Conservation (phyloP, 1,284 basidiomycete species). For the Hypsizygus ulmarius region DNA sequence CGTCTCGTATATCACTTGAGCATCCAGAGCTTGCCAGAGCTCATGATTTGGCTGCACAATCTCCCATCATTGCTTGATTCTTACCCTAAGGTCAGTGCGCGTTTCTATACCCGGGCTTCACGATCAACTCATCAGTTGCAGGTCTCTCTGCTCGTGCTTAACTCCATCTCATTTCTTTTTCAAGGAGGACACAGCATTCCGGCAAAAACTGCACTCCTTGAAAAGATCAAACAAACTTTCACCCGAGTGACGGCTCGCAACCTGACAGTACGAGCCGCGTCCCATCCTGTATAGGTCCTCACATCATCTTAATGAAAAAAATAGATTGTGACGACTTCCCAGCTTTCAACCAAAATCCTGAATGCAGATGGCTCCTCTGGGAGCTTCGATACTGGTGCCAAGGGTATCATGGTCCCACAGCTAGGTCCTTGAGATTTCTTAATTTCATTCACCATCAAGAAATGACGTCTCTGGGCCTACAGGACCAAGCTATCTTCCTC, state of each 20-base stretch:
- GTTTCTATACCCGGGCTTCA: slow-evolving; percentile 1
- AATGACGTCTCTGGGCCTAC: neutral
- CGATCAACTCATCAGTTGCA: slow-evolving; percentile 22
- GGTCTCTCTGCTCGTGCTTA: slow-evolving; percentile 61
- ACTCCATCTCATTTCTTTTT: slow-evolving; percentile 65
- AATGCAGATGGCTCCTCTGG: slow-evolving; percentile 58
- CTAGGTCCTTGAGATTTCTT: slow-evolving; percentile 40
- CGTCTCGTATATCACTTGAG: slow-evolving; percentile 42
- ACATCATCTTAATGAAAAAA: slow-evolving; percentile 8
- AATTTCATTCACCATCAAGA: neutral
- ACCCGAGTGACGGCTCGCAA: slow-evolving; percentile 46
- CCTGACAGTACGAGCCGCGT: slow-evolving; percentile 43
- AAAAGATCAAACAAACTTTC: slow-evolving; percentile 51
- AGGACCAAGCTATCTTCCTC: slow-evolving; percentile 39
- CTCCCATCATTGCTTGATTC: slow-evolving; percentile 45
- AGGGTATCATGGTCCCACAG: slow-evolving; percentile 60
- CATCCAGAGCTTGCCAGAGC: slow-evolving; percentile 48
- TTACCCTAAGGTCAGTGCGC: slow-evolving; percentile 43
- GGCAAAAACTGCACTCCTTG: slow-evolving; percentile 43
- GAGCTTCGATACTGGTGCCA: slow-evolving; percentile 60
- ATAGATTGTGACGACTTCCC: slow-evolving; percentile 64
- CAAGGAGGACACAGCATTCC: slow-evolving; percentile 40
- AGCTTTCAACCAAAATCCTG: slow-evolving; percentile 65
- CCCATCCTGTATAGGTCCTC: slow-evolving; percentile 1
- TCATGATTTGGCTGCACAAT: slow-evolving; percentile 58